Conservation (phyloP, 768 basidiomycete genomes). For the Psilocybe cubensis region DNA sequence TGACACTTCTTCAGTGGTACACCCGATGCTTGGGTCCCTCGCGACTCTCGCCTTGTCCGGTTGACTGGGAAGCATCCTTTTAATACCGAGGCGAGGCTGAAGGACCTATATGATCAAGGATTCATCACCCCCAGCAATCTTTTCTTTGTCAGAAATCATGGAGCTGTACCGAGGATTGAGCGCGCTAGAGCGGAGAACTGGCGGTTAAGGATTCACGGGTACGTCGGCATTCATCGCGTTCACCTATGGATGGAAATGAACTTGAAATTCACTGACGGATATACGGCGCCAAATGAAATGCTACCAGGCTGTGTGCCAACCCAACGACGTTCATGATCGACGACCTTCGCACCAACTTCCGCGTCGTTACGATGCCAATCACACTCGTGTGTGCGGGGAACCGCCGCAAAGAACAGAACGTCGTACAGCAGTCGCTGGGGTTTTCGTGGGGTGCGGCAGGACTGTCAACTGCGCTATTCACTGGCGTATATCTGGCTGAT, state of each 20-base stretch:
- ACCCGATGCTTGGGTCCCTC: slow-evolving; percentile 31
- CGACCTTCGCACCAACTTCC: slow-evolving; percentile 49
- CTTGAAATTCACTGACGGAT: no score
- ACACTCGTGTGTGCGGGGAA: slow-evolving; percentile 71
- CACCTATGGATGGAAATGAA: slow-evolving; percentile 15
- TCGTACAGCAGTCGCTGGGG: slow-evolving; percentile 57
- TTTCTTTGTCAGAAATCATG: slow-evolving; percentile 68
- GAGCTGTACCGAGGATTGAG: slow-evolving; percentile 55
- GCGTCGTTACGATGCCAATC: slow-evolving; percentile 58
- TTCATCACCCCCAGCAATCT: slow-evolving; percentile 59
- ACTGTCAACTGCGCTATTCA: slow-evolving; percentile 59
- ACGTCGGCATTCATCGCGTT: not conserved
- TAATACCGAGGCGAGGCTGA: slow-evolving; percentile 55
- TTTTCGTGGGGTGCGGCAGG: slow-evolving; percentile 60
- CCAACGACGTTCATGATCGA: slow-evolving; percentile 42
- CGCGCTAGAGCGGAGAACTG: slow-evolving; percentile 40
- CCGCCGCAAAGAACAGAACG: slow-evolving; percentile 67
- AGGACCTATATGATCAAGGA: slow-evolving; percentile 48
- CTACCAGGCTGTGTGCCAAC: slow-evolving; percentile 37
- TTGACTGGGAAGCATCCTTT: slow-evolving; percentile 67
- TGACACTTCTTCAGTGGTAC: slow-evolving; percentile 18
- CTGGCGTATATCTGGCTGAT: slow-evolving; percentile 61
- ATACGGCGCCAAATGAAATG: no score
- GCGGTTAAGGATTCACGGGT: slow-evolving; percentile 49
- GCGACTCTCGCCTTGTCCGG: slow-evolving; percentile 44